Conservation (phyloP, 495 filamentous ascomycete genomes). For the Apodospora peruviana region DNA sequence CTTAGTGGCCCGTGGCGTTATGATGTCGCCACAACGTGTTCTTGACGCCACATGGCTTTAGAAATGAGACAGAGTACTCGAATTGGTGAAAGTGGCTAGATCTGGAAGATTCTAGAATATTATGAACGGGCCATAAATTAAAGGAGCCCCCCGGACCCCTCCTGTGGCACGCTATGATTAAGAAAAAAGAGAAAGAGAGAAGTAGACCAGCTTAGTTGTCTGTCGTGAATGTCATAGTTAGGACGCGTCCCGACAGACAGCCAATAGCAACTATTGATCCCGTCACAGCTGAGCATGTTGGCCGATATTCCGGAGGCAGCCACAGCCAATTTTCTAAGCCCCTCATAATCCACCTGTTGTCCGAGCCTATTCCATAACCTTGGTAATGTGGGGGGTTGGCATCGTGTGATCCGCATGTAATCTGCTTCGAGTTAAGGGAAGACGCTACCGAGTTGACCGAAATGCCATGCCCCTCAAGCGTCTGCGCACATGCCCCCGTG, state of each 20-base stretch:
- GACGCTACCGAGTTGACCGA: not conserved
- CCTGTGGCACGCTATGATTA: not conserved
- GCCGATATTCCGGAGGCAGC: not conserved
- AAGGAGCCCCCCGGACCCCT: not conserved
- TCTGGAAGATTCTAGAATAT: not conserved
- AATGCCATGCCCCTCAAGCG: not conserved
- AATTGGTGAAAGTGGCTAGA: no score
- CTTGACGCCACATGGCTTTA: no score
- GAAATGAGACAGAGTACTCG: no score
- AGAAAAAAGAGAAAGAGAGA: not conserved
- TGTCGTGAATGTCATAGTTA: not conserved
- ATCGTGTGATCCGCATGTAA: constrained; percentile 76
- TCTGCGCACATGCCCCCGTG: not conserved
- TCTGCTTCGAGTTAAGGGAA: not conserved
- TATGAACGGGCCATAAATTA: not conserved
- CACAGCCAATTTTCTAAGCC: not conserved
- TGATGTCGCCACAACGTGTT: no score
- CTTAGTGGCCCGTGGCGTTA: no score
- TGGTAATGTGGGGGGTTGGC: constrained; percentile 37
- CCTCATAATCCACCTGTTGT: not conserved
- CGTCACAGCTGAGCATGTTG: not conserved
- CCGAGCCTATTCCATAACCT: not conserved
- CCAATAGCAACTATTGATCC: not conserved
- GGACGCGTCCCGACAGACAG: not conserved
- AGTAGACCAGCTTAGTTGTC: not conserved